Evolutionary conservation across 495 filamentous ascomycete species (phyloP), one percentile per base, ranked within the genome.

Genomic region (Penicillium coprophilum): DNA sequence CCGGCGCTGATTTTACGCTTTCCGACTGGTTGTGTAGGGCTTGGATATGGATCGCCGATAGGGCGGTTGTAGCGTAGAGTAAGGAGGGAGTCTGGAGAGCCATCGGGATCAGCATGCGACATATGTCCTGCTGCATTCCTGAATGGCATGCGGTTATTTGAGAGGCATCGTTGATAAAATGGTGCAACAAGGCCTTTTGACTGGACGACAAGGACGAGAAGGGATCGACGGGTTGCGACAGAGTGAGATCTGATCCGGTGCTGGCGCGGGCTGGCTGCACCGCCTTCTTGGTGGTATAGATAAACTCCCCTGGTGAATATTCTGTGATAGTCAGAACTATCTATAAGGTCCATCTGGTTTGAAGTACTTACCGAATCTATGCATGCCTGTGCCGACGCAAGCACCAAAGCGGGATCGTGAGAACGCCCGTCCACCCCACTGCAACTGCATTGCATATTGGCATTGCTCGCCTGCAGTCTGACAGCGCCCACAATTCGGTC

Each of bases 21-120:
- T 73, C 74, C 5, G 76, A 75, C 31, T 73, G 70, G 50, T 76
- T 76, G 28, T 75, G 67, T 45, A 76, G 57, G 23, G 74, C 74
- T 58, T 78, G 70, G 2, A 78, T 61, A 48, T 78, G 76, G 51
- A 78, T 77, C 27, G 76, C 76, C 19, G 76, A 78, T n/a, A 78
- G 62, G 4, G 76, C 74, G 53, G 74, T 75, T 15, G 76, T 78
- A 20, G 76, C 76, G 51, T 78, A 75, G 8, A 78, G 70, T 40
- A 78, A 60, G 0, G 74, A 77, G 8, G 76, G 76, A 10, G 74
- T 77, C 51, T 78, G 74, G 1, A 78, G 64, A 30, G 76, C 76
- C 73, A 77, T 77, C 12, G 76, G 76, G 15, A 78, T 68, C 7
- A 78, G 63, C 76, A 78, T 78, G 31, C 67, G 67, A 61, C 74